Percentiles rank a stretch among this genome's conserved stretches.
Conservation (phyloP, 176 grass and related monocot genomes). For the Miscanthus lutarioriparius region DNA sequence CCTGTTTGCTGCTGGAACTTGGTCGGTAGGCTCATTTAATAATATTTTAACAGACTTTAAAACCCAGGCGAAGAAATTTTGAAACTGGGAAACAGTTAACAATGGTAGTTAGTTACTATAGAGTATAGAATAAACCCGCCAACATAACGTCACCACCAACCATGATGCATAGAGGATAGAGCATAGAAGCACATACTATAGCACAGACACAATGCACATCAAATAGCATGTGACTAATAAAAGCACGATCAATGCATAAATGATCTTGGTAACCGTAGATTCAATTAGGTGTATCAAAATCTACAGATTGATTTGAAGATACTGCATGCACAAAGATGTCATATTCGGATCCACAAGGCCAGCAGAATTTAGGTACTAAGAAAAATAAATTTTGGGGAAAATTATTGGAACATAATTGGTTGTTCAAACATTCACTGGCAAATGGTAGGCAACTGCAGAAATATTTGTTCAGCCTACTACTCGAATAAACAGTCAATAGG, state of each 20-base stretch:
- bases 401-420: background rate
- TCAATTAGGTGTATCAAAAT: background rate
- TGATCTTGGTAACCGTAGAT: background rate
- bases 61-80: conserved; percentile 99
- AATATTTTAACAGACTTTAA: conserved; percentile 86
- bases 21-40: conserved; percentile 82
- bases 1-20: conserved; percentile 75
- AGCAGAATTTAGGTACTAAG: background rate
- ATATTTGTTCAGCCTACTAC: conserved; percentile 8
- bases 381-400: background rate
- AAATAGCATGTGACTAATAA: conserved; percentile 7
- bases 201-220: conserved; percentile 12
- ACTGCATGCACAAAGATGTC: background rate
- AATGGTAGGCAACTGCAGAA: background rate
- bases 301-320: conserved; percentile 11
- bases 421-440: background rate
- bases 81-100: conserved; percentile 61
- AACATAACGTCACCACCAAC: conserved; percentile 6
- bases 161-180: conserved; percentile 15
- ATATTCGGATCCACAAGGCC: background rate
- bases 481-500: background rate
- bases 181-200: background rate
- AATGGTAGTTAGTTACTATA: conserved; percentile 40
- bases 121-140: conserved; percentile 33
- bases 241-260: background rate